These are phyloP conservation scores for Aurinia saxatilis DNA, from an alignment of 345 rosid species.

Conservation along the genomic window DNA sequence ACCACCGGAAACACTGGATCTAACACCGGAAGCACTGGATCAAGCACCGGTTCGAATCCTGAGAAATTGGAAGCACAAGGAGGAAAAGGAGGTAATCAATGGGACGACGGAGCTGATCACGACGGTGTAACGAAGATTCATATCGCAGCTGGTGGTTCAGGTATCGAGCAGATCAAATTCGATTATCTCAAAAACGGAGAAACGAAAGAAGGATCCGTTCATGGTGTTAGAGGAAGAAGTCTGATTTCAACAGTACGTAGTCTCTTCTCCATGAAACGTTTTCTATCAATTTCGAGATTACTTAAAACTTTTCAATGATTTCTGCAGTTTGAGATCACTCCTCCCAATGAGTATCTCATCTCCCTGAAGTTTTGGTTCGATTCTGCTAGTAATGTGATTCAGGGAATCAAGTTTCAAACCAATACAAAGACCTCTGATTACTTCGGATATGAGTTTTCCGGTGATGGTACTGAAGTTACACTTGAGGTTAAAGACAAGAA, in stretches of 20 bases:
- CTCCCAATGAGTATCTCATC: not conserved
- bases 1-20: not conserved
- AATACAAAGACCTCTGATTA: not conserved
- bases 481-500: slow-evolving; percentile 18
- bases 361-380: slow-evolving; percentile 1
- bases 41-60: not conserved
- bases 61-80: slow-evolving; percentile 11
- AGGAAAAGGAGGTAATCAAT: slow-evolving; percentile 15
- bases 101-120: slow-evolving; percentile 24
- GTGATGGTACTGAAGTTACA: slow-evolving; percentile 3
- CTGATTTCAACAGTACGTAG: not conserved
- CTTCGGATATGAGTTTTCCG: not conserved
- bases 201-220: not conserved
- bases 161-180: not conserved
- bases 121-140: slow-evolving; percentile 12
- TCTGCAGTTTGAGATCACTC: not conserved
- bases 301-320: too few species aligned
- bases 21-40: not conserved
- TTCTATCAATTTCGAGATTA: not conserved
- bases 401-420: slow-evolving; percentile 9
- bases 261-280: too few species aligned
- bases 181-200: slow-evolving; percentile 2
- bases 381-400: not conserved
- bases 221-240: not conserved
- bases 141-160: not conserved